Conservation (phyloP, 768 basidiomycete genomes). For the Lactarius indigo region DNA sequence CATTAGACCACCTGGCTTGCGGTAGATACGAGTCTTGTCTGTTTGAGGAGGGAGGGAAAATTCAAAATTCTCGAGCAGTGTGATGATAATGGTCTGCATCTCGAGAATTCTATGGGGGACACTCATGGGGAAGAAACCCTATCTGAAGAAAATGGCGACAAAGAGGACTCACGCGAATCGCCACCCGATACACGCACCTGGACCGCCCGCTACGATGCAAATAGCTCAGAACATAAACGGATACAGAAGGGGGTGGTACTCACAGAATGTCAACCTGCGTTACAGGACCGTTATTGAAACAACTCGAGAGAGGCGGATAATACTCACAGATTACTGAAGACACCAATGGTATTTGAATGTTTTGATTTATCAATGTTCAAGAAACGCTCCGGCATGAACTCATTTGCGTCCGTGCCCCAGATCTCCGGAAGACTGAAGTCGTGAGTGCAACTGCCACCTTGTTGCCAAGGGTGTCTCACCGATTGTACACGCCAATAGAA, state of each 20-base stretch:
- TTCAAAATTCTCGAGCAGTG: slow-evolving; percentile 12
- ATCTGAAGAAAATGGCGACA: neutral
- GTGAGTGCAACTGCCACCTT: neutral
- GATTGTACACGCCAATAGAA: slow-evolving; percentile 2
- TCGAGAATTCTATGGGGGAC: neutral
- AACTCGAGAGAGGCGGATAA: neutral
- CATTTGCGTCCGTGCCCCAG: slow-evolving; percentile 5
- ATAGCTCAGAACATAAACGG: neutral
- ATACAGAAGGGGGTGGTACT: neutral
- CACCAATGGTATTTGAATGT: neutral
- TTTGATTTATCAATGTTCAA: neutral
- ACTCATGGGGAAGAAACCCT: neutral
- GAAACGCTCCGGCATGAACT: slow-evolving; percentile 10
- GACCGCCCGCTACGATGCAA: neutral
- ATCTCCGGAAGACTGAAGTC: slow-evolving; percentile 5
- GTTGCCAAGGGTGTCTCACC: neutral
- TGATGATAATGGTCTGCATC: slow-evolving; percentile 2
- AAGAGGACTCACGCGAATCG: slow-evolving; percentile 6
- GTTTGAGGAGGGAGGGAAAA: slow-evolving; percentile 6
- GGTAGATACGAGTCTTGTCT: slow-evolving; percentile 7
- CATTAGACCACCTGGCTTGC: neutral
- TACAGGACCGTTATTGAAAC: neutral
- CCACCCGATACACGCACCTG: slow-evolving; percentile 4
- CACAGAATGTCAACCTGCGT: slow-evolving; percentile 9
- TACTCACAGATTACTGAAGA: slow-evolving; percentile 1